A percentile compares a stretch with the other conserved stretches of the same genome.
phyloP scores from a whole-genome alignment of 345 rosid genomes.

The Gossypium bickii region DNA sequence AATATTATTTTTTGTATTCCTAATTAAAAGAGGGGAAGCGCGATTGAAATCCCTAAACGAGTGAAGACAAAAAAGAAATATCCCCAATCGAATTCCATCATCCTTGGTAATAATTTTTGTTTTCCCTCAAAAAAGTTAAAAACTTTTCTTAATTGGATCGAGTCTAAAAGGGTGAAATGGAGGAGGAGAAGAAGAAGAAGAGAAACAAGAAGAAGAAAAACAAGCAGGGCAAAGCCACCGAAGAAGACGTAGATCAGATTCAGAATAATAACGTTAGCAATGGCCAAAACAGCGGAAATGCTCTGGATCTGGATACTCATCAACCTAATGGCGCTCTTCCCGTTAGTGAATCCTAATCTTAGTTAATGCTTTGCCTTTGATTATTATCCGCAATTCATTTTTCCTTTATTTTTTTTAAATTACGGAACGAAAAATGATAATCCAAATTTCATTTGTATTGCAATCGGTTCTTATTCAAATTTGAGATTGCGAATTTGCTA shows the following conservation, averaged over 20 bases:
- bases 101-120: neutral
- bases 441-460: neutral
- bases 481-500: neutral
- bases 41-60: neutral
- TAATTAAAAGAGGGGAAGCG: neutral
- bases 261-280: conserved; percentile 21
- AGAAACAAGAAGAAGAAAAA: conserved; percentile 64
- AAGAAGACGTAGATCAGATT: conserved; percentile 28
- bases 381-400: neutral
- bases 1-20: too few species aligned
- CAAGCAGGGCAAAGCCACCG: conserved; percentile 34
- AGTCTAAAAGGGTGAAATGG: conserved; percentile 32
- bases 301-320: conserved; percentile 20
- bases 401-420: neutral
- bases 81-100: neutral
- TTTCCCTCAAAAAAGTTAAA: neutral
- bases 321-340: conserved; percentile 27
- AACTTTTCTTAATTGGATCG: neutral
- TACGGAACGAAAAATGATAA: neutral
- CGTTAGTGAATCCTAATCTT: conserved; percentile 28
- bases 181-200: conserved; percentile 63
- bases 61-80: neutral
- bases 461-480: neutral
- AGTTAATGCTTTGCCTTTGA: neutral
- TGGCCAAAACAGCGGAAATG: conserved; percentile 23